Conservation (phyloP, 768 basidiomycete species). For the Mycena haematopus region DNA sequence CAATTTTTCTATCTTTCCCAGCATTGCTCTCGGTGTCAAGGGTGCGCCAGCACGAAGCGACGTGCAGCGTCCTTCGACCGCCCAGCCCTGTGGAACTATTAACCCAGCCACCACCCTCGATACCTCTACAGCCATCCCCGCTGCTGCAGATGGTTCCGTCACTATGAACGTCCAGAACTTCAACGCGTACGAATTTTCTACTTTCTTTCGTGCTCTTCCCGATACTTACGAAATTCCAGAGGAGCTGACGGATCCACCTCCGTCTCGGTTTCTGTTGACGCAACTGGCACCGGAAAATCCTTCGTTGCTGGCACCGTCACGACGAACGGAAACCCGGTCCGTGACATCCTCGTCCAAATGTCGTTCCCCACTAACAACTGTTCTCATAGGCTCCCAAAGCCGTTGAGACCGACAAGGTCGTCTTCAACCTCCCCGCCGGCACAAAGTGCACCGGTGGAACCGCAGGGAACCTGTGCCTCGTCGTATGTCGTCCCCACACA, state of each 20-base stretch:
- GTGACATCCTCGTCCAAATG: neutral
- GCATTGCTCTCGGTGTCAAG: slow-evolving; percentile 27
- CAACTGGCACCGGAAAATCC: slow-evolving; percentile 23
- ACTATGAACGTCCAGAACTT: slow-evolving; percentile 39
- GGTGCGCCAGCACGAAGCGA: slow-evolving; percentile 27
- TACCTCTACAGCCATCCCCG: slow-evolving; percentile 30
- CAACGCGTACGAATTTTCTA: slow-evolving; percentile 37
- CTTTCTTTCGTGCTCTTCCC: no score
- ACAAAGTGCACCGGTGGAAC: slow-evolving; percentile 59
- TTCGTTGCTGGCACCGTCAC: slow-evolving; percentile 31
- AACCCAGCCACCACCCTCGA: slow-evolving; percentile 29
- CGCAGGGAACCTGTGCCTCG: slow-evolving; percentile 53
- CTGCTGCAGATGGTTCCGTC: slow-evolving; percentile 38
- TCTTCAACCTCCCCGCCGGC: slow-evolving; percentile 52
- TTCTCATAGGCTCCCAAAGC: slow-evolving; percentile 43
- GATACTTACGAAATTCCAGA: slow-evolving; percentile 7
- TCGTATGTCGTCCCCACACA: slow-evolving; percentile 37
- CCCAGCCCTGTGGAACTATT: slow-evolving; percentile 28
- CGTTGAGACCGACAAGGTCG: slow-evolving; percentile 47
- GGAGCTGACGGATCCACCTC: slow-evolving; percentile 31
- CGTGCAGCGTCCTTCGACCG: slow-evolving; percentile 30
- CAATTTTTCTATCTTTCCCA: neutral
- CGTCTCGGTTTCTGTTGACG: slow-evolving; percentile 27
- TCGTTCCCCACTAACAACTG: neutral
- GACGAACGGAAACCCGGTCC: slow-evolving; percentile 29